phyloP scores from a whole-genome alignment of 192 early-diverging fungal species.

The Linnemannia exigua region DNA sequence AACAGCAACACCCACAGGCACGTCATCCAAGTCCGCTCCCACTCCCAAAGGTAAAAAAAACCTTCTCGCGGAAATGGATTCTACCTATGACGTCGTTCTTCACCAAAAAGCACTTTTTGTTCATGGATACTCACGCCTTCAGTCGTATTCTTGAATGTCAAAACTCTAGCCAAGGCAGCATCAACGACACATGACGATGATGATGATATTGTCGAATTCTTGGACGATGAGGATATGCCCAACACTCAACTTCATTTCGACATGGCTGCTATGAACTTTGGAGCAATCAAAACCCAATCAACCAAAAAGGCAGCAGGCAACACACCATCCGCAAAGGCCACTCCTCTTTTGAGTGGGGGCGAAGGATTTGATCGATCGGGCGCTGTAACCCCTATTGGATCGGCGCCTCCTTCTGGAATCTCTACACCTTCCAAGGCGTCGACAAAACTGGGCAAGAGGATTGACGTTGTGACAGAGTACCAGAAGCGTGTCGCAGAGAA shows the following conservation, averaged over 20 bases:
- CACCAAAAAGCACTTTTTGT: too few species aligned
- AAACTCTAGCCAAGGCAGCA: constrained; percentile 10
- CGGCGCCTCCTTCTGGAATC: constrained; percentile 38
- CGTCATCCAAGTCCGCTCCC: constrained; percentile 15
- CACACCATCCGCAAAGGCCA: constrained; percentile 26
- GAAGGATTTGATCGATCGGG: constrained; percentile 20
- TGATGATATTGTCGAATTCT: constrained; percentile 52
- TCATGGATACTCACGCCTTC: not conserved
- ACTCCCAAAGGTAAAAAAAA: constrained; percentile 20
- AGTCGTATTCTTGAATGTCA: not conserved
- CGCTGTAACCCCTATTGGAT: constrained; percentile 29
- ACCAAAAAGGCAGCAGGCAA: not conserved
- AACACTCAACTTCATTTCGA: constrained; percentile 48
- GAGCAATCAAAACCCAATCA: constrained; percentile 11
- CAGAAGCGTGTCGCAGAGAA: constrained; percentile 77
- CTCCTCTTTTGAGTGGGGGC: not conserved
- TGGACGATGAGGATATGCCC: constrained; percentile 38
- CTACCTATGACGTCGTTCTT: not conserved
- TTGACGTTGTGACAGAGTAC: constrained; percentile 80
- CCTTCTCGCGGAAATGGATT: not conserved
- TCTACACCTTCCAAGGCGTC: constrained; percentile 57
- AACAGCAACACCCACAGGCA: constrained; percentile 36
- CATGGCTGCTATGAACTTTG: constrained; percentile 60
- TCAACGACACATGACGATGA: not conserved
- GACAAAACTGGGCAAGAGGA: constrained; percentile 64